phyloP scores from a whole-genome alignment of 148 eudicot genomes.

The Nepenthes gracilis region DNA sequence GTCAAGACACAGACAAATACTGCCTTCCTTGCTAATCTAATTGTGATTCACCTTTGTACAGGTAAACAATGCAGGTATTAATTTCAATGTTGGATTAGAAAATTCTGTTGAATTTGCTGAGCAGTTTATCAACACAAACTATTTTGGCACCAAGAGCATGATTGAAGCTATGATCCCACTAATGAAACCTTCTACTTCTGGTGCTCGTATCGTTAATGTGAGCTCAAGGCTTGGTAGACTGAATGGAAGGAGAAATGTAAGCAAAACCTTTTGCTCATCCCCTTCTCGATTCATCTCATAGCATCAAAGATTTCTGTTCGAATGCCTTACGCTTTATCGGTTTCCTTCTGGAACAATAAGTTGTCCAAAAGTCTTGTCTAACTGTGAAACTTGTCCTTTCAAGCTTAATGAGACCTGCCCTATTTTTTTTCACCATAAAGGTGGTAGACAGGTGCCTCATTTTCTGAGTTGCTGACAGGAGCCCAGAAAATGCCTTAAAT shows the following conservation, averaged over 20 bases:
- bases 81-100: constrained; percentile 56
- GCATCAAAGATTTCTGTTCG: not conserved
- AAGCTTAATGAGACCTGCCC: no score
- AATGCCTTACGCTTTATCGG: not conserved
- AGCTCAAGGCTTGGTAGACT: constrained; percentile 84
- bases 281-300: not conserved
- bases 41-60: constrained; percentile 13
- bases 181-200: constrained; percentile 61
- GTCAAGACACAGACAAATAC: no score
- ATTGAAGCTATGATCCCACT: constrained; percentile 79
- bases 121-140: constrained; percentile 65
- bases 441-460: no score
- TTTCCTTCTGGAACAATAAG: no score
- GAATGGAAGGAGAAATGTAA: constrained; percentile 80
- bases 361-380: no score
- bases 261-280: constrained; percentile 7
- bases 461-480: no score
- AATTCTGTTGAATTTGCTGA: constrained; percentile 70
- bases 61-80: constrained; percentile 94
- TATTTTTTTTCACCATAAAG: no score
- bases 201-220: constrained; percentile 82
- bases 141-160: constrained; percentile 69
- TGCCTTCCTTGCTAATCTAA: no score
- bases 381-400: no score
- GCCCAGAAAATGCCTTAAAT: no score